Conservation (phyloP, 495 filamentous ascomycete genomes). For the Pyrenula aspistea region DNA sequence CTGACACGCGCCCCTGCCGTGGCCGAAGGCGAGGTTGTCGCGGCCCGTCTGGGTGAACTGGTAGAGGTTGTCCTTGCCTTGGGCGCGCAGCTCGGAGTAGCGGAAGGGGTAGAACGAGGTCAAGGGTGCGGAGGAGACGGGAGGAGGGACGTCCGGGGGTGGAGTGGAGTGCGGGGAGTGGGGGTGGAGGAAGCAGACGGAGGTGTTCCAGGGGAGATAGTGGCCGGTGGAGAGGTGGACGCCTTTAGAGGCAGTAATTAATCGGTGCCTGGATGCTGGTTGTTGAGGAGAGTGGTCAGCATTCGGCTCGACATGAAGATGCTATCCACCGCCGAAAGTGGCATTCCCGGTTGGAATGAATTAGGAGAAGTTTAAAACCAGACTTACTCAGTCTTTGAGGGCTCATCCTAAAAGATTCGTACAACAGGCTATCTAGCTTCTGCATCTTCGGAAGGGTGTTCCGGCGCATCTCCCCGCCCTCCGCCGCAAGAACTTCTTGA, state of each 20-base stretch:
- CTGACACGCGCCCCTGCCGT: slow-evolving; percentile 36
- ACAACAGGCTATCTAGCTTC: slow-evolving; percentile 9
- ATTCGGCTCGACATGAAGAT: too few species aligned
- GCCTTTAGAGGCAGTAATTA: too few species aligned
- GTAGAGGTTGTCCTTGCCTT: slow-evolving; percentile 15
- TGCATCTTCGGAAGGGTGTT: slow-evolving; percentile 6
- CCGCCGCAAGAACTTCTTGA: neutral
- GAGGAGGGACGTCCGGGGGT: neutral
- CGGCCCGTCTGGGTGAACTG: slow-evolving; percentile 32
- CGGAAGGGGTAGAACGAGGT: slow-evolving; percentile 39
- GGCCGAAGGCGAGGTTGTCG: slow-evolving; percentile 35
- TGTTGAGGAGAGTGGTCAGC: too few species aligned
- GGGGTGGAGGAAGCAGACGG: neutral
- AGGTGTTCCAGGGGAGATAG: neutral
- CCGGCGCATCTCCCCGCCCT: neutral
- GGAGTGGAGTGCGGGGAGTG: neutral
- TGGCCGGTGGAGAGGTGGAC: neutral
- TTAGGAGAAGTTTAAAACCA: neutral
- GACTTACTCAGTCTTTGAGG: neutral
- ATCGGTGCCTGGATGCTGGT: neutral
- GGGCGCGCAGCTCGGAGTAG: slow-evolving; percentile 32
- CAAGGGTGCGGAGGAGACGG: neutral
- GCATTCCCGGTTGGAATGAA: neutral
- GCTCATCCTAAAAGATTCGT: slow-evolving; percentile 6
- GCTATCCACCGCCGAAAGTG: neutral